These are phyloP conservation scores for Boletales sp. DNA, from an alignment of 768 basidiomycete species.

Conservation along the genomic window DNA sequence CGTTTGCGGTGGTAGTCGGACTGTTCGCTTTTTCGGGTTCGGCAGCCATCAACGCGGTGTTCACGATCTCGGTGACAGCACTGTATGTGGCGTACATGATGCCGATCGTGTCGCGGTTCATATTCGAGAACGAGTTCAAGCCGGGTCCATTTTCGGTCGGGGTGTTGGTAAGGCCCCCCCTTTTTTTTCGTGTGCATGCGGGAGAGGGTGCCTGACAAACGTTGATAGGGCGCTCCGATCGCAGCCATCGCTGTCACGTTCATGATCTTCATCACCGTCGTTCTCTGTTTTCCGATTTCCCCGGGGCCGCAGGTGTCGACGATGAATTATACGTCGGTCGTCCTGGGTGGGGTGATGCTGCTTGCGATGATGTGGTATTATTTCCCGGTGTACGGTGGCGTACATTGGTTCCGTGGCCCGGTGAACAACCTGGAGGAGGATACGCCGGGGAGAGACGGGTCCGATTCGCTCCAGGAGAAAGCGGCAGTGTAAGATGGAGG, in stretches of 20 bases:
- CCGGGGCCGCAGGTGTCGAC: constrained; percentile 39
- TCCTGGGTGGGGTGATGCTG: constrained; percentile 54
- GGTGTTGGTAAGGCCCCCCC: constrained; percentile 27
- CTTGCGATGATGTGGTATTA: constrained; percentile 63
- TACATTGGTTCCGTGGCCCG: constrained; percentile 68
- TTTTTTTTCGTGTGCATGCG: neutral
- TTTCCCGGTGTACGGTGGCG: constrained; percentile 66
- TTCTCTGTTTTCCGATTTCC: constrained; percentile 61
- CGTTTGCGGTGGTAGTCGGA: constrained; percentile 44
- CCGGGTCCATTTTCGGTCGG: constrained; percentile 48
- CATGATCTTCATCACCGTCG: constrained; percentile 61
- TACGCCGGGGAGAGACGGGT: neutral
- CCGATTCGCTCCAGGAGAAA: neutral
- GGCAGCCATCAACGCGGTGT: constrained; percentile 54
- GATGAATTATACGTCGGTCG: constrained; percentile 74
- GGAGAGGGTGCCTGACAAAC: neutral
- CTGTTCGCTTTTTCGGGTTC: constrained; percentile 50
- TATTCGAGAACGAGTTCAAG: constrained; percentile 41
- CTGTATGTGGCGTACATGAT: constrained; percentile 42
- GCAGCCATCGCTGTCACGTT: constrained; percentile 52
- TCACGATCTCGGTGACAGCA: constrained; percentile 42
- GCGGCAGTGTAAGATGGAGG: neutral
- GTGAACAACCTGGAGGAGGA: constrained; percentile 36
- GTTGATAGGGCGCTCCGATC: constrained; percentile 47
- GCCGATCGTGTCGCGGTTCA: constrained; percentile 47